A percentile compares a stretch with the other conserved stretches of the same genome.
Evolutionary conservation across 257 asterid species (phyloP).

Genomic region (Misopates orontium): DNA sequence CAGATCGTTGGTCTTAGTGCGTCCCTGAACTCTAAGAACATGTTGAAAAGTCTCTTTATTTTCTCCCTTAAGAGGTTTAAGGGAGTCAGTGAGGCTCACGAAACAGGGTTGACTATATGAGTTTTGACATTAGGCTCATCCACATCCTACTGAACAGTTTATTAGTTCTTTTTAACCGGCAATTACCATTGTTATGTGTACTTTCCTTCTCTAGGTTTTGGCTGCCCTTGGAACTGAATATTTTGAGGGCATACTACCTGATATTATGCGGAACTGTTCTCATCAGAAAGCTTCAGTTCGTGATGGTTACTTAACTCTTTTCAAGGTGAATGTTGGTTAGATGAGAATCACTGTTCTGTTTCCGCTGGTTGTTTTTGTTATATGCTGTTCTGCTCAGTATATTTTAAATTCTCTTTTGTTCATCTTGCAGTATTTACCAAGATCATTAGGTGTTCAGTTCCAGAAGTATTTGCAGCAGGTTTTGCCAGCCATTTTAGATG

Average conservation of each 20-base stretch:
- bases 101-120: not conserved
- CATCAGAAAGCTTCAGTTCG: slow-evolving; percentile 93
- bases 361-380: not conserved
- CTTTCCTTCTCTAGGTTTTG: slow-evolving; percentile 60
- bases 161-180: slow-evolving; percentile 8
- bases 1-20: too few species aligned
- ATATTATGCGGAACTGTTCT: slow-evolving; percentile 81
- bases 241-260: slow-evolving; percentile 89
- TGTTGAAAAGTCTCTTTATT: too few species aligned
- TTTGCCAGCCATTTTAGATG: slow-evolving; percentile 93
- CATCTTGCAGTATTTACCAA: slow-evolving; percentile 81
- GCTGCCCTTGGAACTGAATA: slow-evolving; percentile 91
- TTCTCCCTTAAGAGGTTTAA: too few species aligned
- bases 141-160: not conserved
- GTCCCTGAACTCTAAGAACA: too few species aligned
- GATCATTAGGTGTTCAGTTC: slow-evolving; percentile 92
- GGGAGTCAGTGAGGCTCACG: too few species aligned
- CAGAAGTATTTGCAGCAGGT: slow-evolving; percentile 97
- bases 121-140: slow-evolving; percentile 13
- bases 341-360: not conserved
- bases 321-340: slow-evolving; percentile 55
- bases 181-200: not conserved
- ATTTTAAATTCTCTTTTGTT: slow-evolving; percentile 25
- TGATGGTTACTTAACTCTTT: slow-evolving; percentile 88
- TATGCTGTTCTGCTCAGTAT: slow-evolving; percentile 10